These are phyloP conservation scores for Teratosphaeria nubilosa DNA, from an alignment of 2,329 filamentous ascomycete species.

Conservation along the genomic window DNA sequence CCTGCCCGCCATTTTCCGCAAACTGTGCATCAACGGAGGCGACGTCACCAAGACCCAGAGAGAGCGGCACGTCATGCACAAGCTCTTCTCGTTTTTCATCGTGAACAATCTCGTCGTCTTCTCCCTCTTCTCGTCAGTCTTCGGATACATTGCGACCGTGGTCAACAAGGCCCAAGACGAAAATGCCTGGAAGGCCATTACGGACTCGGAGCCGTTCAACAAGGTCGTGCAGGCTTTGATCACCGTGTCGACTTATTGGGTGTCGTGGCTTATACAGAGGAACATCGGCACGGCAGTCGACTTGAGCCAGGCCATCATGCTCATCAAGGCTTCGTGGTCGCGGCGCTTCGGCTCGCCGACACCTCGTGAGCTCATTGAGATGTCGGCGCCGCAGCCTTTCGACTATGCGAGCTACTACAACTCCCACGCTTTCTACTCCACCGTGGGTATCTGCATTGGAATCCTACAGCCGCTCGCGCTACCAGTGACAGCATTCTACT, in stretches of 20 bases:
- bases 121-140: constrained; percentile 78
- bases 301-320: constrained; percentile 74
- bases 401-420: constrained; percentile 98
- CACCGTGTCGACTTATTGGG: constrained; percentile 80
- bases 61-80: constrained; percentile 80
- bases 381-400: constrained; percentile 84
- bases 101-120: constrained; percentile 96
- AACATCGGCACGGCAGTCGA: constrained; percentile 91
- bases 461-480: constrained; percentile 80
- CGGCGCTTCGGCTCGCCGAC: constrained; percentile 81
- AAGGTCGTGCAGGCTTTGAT: constrained; percentile 67
- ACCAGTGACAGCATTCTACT: constrained; percentile 80
- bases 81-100: constrained; percentile 90
- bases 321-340: constrained; percentile 75
- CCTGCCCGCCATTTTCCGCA: constrained; percentile 83
- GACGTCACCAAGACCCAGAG: constrained; percentile 87
- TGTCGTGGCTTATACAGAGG: constrained; percentile 84
- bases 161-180: constrained; percentile 46
- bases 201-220: constrained; percentile 51
- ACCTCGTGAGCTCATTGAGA: constrained; percentile 80
- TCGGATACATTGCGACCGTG: constrained; percentile 60
- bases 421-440: constrained; percentile 91
- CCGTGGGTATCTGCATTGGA: constrained; percentile 75
- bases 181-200: constrained; percentile 57
- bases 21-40: constrained; percentile 70